A percentile compares a stretch with the other conserved stretches of the same genome.
phyloP scores from a whole-genome alignment of 306 rosid species.

The Quercus rubra region DNA sequence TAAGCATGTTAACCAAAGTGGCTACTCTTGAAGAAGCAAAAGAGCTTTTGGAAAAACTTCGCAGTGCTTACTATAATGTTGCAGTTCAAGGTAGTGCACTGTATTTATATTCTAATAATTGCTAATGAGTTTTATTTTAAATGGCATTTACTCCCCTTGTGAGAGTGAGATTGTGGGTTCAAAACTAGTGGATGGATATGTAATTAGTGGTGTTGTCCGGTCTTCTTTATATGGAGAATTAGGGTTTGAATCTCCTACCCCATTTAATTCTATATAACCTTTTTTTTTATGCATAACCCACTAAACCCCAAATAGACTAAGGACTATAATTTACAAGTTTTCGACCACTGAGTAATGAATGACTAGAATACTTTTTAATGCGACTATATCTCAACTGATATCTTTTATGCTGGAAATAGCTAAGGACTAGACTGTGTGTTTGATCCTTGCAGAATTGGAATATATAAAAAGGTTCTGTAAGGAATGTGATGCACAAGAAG shows the following conservation, averaged over 20 bases:
- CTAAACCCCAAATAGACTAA: no score
- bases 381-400: not conserved
- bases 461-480: constrained; percentile 68
- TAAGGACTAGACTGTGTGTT: not conserved
- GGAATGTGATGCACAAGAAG: constrained; percentile 68
- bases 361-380: not conserved
- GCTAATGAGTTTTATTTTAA: no score
- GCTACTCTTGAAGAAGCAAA: constrained; percentile 90
- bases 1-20: constrained; percentile 98
- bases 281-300: no score
- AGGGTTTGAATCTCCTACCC: no score
- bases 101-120: not conserved
- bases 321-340: not conserved
- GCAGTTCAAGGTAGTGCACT: constrained; percentile 70
- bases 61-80: constrained; percentile 87
- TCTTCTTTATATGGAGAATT: no score
- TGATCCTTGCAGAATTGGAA: constrained; percentile 58
- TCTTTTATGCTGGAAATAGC: not conserved
- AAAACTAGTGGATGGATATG: no score
- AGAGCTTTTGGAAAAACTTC: constrained; percentile 95
- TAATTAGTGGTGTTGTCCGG: no score
- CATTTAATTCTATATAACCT: not conserved
- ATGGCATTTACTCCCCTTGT: no score
- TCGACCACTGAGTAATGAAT: not conserved
- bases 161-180: no score